Base-by-base conservation (phyloP, 208 protist species). In the Strigomonas culicis region DNA sequence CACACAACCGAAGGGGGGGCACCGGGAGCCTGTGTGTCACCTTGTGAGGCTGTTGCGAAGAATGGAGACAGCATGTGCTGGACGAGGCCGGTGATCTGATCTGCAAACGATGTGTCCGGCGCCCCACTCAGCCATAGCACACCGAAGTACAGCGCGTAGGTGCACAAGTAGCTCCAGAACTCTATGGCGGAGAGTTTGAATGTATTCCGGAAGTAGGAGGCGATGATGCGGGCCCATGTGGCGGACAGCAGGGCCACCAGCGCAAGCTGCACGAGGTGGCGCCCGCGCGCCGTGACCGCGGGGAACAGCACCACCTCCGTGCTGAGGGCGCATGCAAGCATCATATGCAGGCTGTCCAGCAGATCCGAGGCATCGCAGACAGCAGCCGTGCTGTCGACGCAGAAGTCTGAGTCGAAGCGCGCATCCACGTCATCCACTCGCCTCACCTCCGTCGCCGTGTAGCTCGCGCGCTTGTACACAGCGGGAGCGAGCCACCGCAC, bases 401-500 rank as follows among this genome's bases (percentile, higher is more conserved):
- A 44, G 15, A 44, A 44, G 39, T 44, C 39, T 1, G 39, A 44
- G 39, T 44, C 39, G 19, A 44, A 44, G 11, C 39, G 39, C 15
- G 39, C 39, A 19, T 44, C 39, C 8, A 15, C 39, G 39, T 44
- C 39, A 15, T 44, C 39, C 11, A 44, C 39, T 2, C 39, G 39
- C 39, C 19, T 44, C 13, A 44, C 39, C 39, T 17, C 19, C 39
- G 13, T 15, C 15, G 1, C 39, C 39, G 8, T 44, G 39, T 44
- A 44, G 39, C 15, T 44, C 1, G 39, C 39, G 39, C 39, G 60
- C 36, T 52, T 19, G 39, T 69, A 70, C 21, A 58, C 39, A 11
- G 36, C 60, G 2, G 72, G 66, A 13, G 36, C 51, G 22, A 47
- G 0, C 17, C 55, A 49, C 21, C 71, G 68, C 50, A 76, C 41